These are phyloP conservation scores for Powellomyces hirtus DNA, from an alignment of 192 early-diverging fungal genomes.

Conservation along the genomic window DNA sequence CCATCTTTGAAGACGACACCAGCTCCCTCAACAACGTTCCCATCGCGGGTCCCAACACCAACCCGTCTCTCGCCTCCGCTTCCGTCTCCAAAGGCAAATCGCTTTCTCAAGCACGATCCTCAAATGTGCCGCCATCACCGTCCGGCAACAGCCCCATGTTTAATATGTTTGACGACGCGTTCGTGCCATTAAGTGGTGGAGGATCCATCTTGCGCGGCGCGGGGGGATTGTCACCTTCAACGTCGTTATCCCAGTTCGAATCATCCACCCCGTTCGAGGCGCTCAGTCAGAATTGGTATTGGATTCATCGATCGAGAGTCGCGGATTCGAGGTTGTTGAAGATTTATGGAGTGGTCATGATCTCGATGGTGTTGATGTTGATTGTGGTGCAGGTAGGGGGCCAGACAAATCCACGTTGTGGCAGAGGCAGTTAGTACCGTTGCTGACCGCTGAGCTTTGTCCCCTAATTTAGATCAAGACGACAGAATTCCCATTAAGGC, in stretches of 20 bases:
- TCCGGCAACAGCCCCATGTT: no score
- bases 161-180: no score
- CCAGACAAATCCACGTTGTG: not conserved
- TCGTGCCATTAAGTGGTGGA: no score
- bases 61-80: no score
- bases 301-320: not conserved
- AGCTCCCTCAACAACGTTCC: no score
- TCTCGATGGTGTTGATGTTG: not conserved
- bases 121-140: no score
- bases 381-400: slow-evolving; percentile 10
- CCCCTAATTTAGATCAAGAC: not conserved
- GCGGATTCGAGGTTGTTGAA: not conserved
- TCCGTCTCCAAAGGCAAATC: no score
- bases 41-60: no score
- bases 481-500: not conserved
- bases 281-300: not conserved
- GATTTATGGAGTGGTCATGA: not conserved
- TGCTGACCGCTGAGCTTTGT: not conserved
- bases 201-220: no score
- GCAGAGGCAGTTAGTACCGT: no score
- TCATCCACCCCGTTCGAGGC: not conserved
- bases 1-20: not conserved
- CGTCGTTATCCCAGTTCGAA: no score
- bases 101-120: no score
- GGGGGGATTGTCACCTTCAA: not conserved